phyloP scores from a whole-genome alignment of 73 alveolate species.

The Paramecium bursaria region DNA sequence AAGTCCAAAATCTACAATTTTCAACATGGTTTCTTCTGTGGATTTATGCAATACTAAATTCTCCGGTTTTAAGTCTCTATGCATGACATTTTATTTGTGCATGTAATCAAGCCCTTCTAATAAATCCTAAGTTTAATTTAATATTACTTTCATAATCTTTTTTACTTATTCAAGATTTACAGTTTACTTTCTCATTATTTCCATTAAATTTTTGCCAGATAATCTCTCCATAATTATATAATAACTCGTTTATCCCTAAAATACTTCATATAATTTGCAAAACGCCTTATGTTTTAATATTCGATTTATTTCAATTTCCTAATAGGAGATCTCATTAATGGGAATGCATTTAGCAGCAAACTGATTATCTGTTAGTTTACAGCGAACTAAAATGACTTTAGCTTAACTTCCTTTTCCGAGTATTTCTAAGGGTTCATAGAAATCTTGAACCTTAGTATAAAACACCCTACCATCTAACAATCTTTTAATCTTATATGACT shows the following conservation, averaged over 20 bases:
- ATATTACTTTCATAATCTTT: constrained; percentile 55
- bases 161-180: constrained; percentile 44
- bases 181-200: constrained; percentile 32
- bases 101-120: constrained; percentile 62
- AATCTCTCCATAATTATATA: constrained; percentile 64
- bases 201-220: constrained; percentile 57
- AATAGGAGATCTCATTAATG: constrained; percentile 48
- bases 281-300: constrained; percentile 59
- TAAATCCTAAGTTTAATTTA: constrained; percentile 45
- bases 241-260: constrained; percentile 66
- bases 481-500: constrained; percentile 15
- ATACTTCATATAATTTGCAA: constrained; percentile 57
- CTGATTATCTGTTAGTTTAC: constrained; percentile 36
- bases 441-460: constrained; percentile 17
- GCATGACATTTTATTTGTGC: constrained; percentile 62
- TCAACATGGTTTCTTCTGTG: constrained; percentile 38
- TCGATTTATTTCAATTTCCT: constrained; percentile 45
- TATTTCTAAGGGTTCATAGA: constrained; percentile 20
- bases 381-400: constrained; percentile 25
- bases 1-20: constrained; percentile 68
- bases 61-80: constrained; percentile 71
- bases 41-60: constrained; percentile 54
- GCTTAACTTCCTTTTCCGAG: constrained; percentile 57
- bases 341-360: constrained; percentile 69
- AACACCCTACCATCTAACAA: constrained; percentile 20